Conservation (phyloP, 2,329 filamentous ascomycete species). For the Verticillium zaregamsianum region DNA sequence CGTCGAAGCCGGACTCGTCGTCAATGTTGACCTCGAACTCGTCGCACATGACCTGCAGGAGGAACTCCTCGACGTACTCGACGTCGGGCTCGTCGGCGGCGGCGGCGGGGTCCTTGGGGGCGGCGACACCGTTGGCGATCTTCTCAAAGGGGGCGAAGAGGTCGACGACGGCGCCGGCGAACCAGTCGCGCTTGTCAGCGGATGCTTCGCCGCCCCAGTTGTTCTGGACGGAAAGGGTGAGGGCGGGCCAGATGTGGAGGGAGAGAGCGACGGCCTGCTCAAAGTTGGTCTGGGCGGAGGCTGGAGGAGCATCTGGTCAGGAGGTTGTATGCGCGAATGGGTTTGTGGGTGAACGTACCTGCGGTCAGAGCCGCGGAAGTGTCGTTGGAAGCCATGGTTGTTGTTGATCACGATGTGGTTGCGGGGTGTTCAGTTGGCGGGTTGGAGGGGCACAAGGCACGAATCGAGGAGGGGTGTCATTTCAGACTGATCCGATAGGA, state of each 20-base stretch:
- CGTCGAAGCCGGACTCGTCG: conserved; percentile 74
- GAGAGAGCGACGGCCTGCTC: conserved; percentile 83
- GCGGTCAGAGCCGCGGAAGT: conserved; percentile 9
- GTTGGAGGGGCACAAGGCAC: background rate
- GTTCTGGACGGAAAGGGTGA: conserved; percentile 82
- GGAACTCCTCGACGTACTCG: conserved; percentile 76
- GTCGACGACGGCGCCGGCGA: conserved; percentile 81
- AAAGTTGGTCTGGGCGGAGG: conserved; percentile 61
- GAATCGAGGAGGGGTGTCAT: background rate
- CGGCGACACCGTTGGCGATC: conserved; percentile 23
- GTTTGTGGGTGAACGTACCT: conserved; percentile 1
- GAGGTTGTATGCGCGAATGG: background rate
- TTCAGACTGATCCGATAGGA: background rate
- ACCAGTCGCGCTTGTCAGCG: conserved; percentile 90
- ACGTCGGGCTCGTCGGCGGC: conserved; percentile 55
- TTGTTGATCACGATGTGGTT: conserved; percentile 2
- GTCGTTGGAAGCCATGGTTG: conserved; percentile 10
- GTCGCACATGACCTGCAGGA: conserved; percentile 89
- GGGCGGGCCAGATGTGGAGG: conserved; percentile 82
- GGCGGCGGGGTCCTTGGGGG: conserved; percentile 13
- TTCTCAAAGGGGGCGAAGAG: conserved; percentile 66
- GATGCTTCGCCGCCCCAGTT: conserved; percentile 83
- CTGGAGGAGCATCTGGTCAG: conserved; percentile 26
- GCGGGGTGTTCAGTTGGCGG: background rate
- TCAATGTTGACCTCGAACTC: conserved; percentile 94